A percentile compares a stretch with the other conserved stretches of the same genome.
Evolutionary conservation across 2,329 filamentous ascomycete species (phyloP).

Genomic region (Biscogniauxia mediterranea): DNA sequence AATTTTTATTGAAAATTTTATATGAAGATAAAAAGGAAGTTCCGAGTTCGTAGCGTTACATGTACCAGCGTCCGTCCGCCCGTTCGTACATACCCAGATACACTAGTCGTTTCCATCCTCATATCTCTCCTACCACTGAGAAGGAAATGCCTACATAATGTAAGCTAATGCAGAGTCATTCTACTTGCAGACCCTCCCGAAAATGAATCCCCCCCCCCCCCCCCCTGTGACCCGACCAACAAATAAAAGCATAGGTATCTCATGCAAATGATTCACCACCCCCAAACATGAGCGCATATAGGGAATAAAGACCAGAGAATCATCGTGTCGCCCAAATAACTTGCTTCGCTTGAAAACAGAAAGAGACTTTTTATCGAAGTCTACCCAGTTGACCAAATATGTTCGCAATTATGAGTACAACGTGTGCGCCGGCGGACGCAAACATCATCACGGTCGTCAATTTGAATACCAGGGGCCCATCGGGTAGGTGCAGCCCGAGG

Average conservation of each 20-base stretch:
- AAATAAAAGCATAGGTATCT: neutral
- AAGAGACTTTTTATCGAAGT: neutral
- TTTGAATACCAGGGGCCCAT: neutral
- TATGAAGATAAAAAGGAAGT: no score
- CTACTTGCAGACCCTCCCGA: no score
- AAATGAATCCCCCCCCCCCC: no score
- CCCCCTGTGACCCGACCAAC: no score
- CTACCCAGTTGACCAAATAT: neutral
- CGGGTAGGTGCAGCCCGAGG: neutral
- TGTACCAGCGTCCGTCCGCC: neutral
- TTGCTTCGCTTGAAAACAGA: neutral
- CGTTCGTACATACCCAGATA: neutral
- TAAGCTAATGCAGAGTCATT: no score
- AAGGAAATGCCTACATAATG: no score
- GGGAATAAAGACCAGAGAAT: neutral
- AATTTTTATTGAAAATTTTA: no score
- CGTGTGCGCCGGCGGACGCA: neutral
- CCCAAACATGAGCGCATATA: neutral
- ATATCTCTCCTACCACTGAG: no score
- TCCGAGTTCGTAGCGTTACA: no score
- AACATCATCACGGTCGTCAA: neutral
- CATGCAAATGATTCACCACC: neutral
- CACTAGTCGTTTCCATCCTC: neutral
- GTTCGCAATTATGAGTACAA: neutral
- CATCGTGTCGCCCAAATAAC: neutral